Evolutionary conservation across 108 stramenopile genomes (phyloP).

Genomic region (Bacterosira constricta): DNA sequence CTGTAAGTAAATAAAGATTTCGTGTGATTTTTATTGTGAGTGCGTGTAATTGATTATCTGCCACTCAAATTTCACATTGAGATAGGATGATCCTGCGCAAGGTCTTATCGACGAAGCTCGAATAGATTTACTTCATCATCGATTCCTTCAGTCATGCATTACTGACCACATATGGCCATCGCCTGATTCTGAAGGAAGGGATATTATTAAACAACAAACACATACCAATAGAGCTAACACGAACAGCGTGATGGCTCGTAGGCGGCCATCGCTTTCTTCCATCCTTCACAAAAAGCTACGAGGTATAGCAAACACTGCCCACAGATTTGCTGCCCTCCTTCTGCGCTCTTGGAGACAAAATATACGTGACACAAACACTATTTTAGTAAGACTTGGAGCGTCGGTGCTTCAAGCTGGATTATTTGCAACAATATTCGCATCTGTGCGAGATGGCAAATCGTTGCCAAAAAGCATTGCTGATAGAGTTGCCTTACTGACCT

Average conservation of each 20-base stretch:
- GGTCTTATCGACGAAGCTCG: slow-evolving; percentile 53
- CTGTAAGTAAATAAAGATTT: neutral
- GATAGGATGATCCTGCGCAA: slow-evolving; percentile 55
- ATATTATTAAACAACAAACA: slow-evolving; percentile 13
- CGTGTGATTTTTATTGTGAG: neutral
- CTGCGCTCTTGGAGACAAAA: slow-evolving; percentile 81
- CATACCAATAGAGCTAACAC: neutral
- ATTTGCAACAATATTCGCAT: slow-evolving; percentile 68
- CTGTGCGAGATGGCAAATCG: slow-evolving; percentile 57
- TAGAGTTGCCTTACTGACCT: slow-evolving; percentile 77
- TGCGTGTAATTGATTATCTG: neutral
- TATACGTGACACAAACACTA: slow-evolving; percentile 59
- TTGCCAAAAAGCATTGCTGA: slow-evolving; percentile 81
- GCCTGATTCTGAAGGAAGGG: slow-evolving; percentile 6
- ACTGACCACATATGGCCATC: slow-evolving; percentile 24
- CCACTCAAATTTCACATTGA: too few species aligned
- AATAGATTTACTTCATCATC: slow-evolving; percentile 53
- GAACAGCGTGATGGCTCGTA: neutral
- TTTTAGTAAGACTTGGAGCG: slow-evolving; percentile 57
- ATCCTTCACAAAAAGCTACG: slow-evolving; percentile 11
- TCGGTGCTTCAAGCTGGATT: slow-evolving; percentile 63
- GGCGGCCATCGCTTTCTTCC: neutral
- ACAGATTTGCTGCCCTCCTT: slow-evolving; percentile 64
- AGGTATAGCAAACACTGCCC: slow-evolving; percentile 5
- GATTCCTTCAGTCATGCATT: slow-evolving; percentile 32